Evolutionary conservation across 768 basidiomycete species (phyloP), one percentile per base, ranked within the genome.

Genomic region (Jaapia argillacea): DNA sequence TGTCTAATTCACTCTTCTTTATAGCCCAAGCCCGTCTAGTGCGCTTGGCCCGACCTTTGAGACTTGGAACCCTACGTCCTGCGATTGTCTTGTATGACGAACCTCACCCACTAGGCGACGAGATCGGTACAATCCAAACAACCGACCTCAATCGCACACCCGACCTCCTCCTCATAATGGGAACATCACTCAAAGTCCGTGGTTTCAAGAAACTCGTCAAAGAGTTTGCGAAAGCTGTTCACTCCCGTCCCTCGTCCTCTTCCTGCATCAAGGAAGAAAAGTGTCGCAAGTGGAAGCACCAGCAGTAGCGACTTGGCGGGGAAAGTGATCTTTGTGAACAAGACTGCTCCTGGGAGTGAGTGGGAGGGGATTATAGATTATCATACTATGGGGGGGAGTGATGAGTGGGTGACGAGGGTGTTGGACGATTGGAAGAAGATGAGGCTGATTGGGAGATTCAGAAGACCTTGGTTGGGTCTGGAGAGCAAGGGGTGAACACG

Each of bases 61-160:
- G 76, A 46, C 69, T 91, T 35, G 93, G 94, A 13, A 78, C 71
- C n/a, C 77, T 99, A 10, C 83, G 94, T 7, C 94, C 94, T 4
- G 83, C 86, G 5, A 89, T 99, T 45, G 90, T 97, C 10, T 72
- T 99, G 2, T 99, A 99, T 59, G 90, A 93, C 56, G 94, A 99
- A 60, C 72, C 85, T 0, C 90, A 92, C 63, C 94, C 88, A 6
- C 70, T 88, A 23, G 90, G 90, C 2, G 92, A 97, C 49, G 86
- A 92, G 36, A 97, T 99, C 51, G 92, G 88, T 27, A 58, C 63
- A 35, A 82, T 96, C 1, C 85, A 92, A 51, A 67, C 76, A 3
- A 66, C 73, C 13, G 94, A 99, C 58, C 58, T 96, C 4, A 61
- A 67, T 13, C 78, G 80, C 42, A 82, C 76, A 55, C 94, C 96